These are phyloP conservation scores for Penicillium fimorum DNA, from an alignment of 495 filamentous ascomycete genomes.

Conservation along the genomic window DNA sequence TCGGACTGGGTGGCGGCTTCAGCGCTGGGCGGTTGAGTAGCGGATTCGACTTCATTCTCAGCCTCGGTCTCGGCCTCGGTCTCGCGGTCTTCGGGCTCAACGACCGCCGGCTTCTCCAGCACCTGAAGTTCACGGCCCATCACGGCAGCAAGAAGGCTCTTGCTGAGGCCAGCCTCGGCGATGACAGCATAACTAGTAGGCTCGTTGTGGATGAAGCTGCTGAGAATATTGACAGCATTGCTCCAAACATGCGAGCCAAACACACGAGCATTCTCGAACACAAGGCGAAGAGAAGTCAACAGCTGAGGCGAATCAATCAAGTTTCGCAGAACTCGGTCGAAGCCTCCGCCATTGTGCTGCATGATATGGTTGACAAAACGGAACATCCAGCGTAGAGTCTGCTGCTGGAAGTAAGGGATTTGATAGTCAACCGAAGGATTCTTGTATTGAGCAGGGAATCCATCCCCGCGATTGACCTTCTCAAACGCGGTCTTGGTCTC, in stretches of 20 bases:
- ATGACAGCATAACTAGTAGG: constrained; percentile 96
- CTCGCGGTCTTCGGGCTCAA: constrained; percentile 25
- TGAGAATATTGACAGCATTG: constrained; percentile 82
- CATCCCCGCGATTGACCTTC: constrained; percentile 60
- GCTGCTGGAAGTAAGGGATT: constrained; percentile 88
- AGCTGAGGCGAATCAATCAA: constrained; percentile 89
- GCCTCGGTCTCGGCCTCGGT: constrained; percentile 24
- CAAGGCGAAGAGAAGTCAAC: constrained; percentile 70
- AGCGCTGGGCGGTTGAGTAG: constrained; percentile 17
- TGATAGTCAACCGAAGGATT: constrained; percentile 85
- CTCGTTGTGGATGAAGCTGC: constrained; percentile 97
- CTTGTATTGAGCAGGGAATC: constrained; percentile 74
- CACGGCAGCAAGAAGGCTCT: constrained; percentile 75
- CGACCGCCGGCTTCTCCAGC: constrained; percentile 30
- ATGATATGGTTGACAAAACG: constrained; percentile 97
- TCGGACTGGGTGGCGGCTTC: constrained; percentile 17
- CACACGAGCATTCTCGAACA: constrained; percentile 72
- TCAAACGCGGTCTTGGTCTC: constrained; percentile 72
- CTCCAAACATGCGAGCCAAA: constrained; percentile 96
- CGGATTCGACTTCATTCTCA: constrained; percentile 13
- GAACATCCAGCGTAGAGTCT: constrained; percentile 88
- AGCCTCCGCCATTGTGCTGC: constrained; percentile 77
- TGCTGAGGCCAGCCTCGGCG: constrained; percentile 86
- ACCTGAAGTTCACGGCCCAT: constrained; percentile 51
- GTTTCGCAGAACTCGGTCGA: constrained; percentile 86